A percentile compares a stretch with the other conserved stretches of the same genome.
These are phyloP conservation scores for Vitis labrusca DNA, from an alignment of 164 flowering plant genomes.

Conservation along the genomic window DNA sequence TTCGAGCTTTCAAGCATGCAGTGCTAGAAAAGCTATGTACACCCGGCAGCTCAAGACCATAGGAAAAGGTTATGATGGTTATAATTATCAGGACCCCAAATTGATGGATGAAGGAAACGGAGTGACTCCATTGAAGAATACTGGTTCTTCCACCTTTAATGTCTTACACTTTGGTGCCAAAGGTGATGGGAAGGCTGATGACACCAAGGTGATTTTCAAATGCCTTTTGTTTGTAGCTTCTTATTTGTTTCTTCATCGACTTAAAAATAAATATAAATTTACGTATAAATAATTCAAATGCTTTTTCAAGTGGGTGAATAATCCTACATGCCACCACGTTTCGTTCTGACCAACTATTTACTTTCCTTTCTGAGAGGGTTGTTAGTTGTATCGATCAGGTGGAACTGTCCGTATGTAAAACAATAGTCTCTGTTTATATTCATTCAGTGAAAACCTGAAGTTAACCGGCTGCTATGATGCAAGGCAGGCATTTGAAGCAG, in stretches of 20 bases:
- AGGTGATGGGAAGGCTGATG: constrained; percentile 58
- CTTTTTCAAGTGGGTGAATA: too few relatives aligned
- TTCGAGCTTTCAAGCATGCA: constrained; percentile 17
- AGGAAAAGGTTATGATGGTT: too few relatives aligned
- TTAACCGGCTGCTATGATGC: background rate
- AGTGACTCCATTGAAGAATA: background rate
- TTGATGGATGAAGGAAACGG: too few relatives aligned
- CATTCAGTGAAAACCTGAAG: background rate
- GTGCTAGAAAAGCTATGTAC: constrained; percentile 22
- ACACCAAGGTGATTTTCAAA: constrained; percentile 41
- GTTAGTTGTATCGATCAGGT: too few relatives aligned
- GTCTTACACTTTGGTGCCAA: constrained; percentile 54
- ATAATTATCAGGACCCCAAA: too few relatives aligned
- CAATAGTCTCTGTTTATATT: background rate
- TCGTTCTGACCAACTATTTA: too few relatives aligned
- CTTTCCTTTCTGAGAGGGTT: too few relatives aligned
- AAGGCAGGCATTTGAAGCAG: constrained; percentile 72
- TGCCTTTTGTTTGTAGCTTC: background rate
- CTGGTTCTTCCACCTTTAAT: constrained; percentile 28
- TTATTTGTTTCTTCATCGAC: background rate
- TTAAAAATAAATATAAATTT: background rate
- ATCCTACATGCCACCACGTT: too few relatives aligned
- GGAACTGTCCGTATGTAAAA: too few relatives aligned
- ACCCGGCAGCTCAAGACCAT: constrained; percentile 5
- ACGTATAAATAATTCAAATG: too few relatives aligned